These are phyloP conservation scores for Auricularia auricula-judae DNA, from an alignment of 768 basidiomycete species.

Conservation along the genomic window DNA sequence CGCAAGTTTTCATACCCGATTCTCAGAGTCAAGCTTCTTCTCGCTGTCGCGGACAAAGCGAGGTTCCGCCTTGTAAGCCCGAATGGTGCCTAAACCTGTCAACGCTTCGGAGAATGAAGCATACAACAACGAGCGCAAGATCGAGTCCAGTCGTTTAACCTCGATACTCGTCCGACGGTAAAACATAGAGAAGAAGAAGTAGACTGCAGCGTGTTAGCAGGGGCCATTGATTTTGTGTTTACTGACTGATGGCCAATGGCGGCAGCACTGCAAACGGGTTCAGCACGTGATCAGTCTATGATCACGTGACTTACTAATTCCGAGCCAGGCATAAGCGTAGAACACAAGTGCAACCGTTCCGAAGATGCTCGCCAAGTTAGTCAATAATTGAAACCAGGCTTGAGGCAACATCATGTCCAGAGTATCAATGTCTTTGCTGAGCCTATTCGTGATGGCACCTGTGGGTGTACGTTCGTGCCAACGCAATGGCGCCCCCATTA, in stretches of 20 bases:
- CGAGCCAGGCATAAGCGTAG: conserved; percentile 57
- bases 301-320: conserved; percentile 28
- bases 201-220: neutral
- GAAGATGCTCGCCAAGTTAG: conserved; percentile 32
- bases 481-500: conserved; percentile 48
- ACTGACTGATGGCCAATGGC: neutral
- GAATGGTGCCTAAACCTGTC: conserved; percentile 53
- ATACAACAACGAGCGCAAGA: conserved; percentile 48
- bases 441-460: conserved; percentile 46
- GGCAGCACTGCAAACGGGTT: neutral
- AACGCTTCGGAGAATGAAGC: conserved; percentile 52
- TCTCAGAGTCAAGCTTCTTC: conserved; percentile 43
- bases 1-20: conserved; percentile 50
- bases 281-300: neutral
- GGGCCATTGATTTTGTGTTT: neutral
- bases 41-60: conserved; percentile 42
- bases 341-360: conserved; percentile 55
- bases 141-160: conserved; percentile 52
- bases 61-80: conserved; percentile 43
- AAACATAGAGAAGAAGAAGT: neutral
- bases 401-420: conserved; percentile 15
- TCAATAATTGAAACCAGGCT: conserved; percentile 24
- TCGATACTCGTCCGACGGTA: conserved; percentile 42
- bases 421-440: conserved; percentile 54
- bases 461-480: conserved; percentile 67